These are phyloP conservation scores for Jamesozyma hellenica DNA, from an alignment of 805 yeast species.

Conservation along the genomic window DNA sequence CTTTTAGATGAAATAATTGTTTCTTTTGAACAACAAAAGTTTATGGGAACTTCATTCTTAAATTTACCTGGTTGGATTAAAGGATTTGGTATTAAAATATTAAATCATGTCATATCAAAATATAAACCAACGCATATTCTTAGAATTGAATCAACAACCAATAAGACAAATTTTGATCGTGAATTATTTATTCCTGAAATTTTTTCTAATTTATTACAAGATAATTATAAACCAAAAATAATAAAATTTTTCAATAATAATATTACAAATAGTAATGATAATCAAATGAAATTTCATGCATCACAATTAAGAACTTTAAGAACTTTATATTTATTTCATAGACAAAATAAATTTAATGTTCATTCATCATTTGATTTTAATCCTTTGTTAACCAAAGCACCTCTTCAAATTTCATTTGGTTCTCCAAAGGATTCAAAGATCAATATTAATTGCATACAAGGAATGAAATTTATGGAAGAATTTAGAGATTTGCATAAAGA, in stretches of 20 bases:
- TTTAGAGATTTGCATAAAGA: slow-evolving; percentile 23
- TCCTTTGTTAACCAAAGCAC: slow-evolving; percentile 34
- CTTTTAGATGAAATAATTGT: slow-evolving; percentile 35
- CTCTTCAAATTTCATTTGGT: slow-evolving; percentile 34
- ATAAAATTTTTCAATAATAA: slow-evolving; percentile 18
- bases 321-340: slow-evolving; percentile 46
- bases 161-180: slow-evolving; percentile 16
- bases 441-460: slow-evolving; percentile 29
- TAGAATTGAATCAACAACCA: slow-evolving; percentile 37
- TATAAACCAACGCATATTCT: slow-evolving; percentile 49
- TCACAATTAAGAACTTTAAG: slow-evolving; percentile 44
- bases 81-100: slow-evolving; percentile 68
- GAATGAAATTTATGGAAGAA: slow-evolving; percentile 30
- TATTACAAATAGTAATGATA: background rate
- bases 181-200: slow-evolving; percentile 22
- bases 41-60: slow-evolving; percentile 40
- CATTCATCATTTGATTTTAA: slow-evolving; percentile 31
- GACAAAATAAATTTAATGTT: slow-evolving; percentile 9
- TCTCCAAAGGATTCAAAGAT: background rate
- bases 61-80: slow-evolving; percentile 90
- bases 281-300: slow-evolving; percentile 34
- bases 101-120: slow-evolving; percentile 37
- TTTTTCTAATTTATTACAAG: slow-evolving; percentile 25
- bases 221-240: slow-evolving; percentile 20
- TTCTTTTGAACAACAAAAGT: slow-evolving; percentile 21